Percentiles rank a stretch among this genome's conserved stretches.
phyloP scores from a whole-genome alignment of 257 asterid genomes.

The Leptodermis oblonga region DNA sequence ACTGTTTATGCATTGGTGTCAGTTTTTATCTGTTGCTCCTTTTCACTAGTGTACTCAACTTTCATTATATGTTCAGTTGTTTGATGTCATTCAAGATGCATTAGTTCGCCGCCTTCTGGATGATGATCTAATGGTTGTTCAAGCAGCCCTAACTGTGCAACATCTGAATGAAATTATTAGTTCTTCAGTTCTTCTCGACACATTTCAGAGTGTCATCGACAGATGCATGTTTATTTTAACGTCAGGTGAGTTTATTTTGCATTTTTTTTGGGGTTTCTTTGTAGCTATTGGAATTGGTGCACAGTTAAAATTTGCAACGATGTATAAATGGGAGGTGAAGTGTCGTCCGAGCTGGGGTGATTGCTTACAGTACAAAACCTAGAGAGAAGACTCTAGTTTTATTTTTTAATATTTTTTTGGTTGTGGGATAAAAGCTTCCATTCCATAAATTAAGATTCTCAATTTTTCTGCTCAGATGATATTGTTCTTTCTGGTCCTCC shows the following conservation, averaged over 20 bases:
- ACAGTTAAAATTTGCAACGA: not conserved
- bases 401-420: no score
- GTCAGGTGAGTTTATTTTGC: conserved; percentile 46
- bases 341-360: not conserved
- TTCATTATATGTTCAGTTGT: conserved; percentile 43
- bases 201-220: conserved; percentile 48
- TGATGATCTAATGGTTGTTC: conserved; percentile 76
- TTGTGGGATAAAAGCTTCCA: no score
- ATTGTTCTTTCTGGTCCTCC: not conserved
- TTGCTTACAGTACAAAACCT: not conserved
- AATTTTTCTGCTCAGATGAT: not conserved
- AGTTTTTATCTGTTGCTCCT: not conserved
- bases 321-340: not conserved
- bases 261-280: not conserved
- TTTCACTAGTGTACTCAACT: conserved; percentile 5
- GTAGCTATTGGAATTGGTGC: conserved; percentile 6
- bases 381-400: not conserved
- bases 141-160: conserved; percentile 58
- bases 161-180: conserved; percentile 45
- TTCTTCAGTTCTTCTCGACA: conserved; percentile 46
- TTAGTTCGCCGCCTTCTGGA: conserved; percentile 65
- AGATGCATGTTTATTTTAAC: conserved; percentile 57
- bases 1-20: not conserved
- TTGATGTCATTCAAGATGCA: conserved; percentile 70
- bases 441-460: not conserved